Percentiles rank a stretch among this genome's conserved stretches.
Conservation (phyloP, 2,329 filamentous ascomycete species). For the Xylariaceae sp. region DNA sequence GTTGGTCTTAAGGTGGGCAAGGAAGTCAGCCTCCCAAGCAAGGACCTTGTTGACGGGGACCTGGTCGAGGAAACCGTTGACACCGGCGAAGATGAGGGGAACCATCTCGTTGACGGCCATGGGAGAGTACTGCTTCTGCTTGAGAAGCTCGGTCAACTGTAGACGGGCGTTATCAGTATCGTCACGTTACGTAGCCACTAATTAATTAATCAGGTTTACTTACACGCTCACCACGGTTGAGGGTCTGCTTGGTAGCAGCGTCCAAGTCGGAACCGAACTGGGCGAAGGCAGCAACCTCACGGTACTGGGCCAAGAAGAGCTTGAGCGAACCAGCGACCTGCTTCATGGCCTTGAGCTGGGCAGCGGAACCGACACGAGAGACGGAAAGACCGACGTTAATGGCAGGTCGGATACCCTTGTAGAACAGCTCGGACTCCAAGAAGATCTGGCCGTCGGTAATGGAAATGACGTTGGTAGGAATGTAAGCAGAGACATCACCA, state of each 20-base stretch:
- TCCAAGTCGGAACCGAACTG: constrained; percentile 99
- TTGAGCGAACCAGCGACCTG: constrained; percentile 99
- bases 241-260: constrained; percentile 97
- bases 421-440: constrained; percentile 98
- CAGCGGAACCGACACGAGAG: constrained; percentile 98
- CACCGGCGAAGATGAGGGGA: constrained; percentile 97
- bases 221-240: constrained; percentile 96
- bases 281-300: constrained; percentile 98
- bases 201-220: constrained; percentile 35
- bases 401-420: constrained; percentile 99
- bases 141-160: constrained; percentile 88
- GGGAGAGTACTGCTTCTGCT: constrained; percentile 99
- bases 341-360: constrained; percentile 99
- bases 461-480: constrained; percentile 99
- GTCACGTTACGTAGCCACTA: background rate
- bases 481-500: constrained; percentile 99
- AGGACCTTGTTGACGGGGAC: constrained; percentile 90
- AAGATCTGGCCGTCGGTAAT: constrained; percentile 99
- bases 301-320: constrained; percentile 99
- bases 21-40: constrained; percentile 90
- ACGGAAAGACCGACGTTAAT: constrained; percentile 99
- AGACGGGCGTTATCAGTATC: constrained; percentile 23
- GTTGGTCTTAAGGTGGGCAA: constrained; percentile 86
- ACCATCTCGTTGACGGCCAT: constrained; percentile 99
- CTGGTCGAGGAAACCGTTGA: constrained; percentile 89